phyloP scores from a whole-genome alignment of 306 rosid genomes.

The Castanea mollissima region DNA sequence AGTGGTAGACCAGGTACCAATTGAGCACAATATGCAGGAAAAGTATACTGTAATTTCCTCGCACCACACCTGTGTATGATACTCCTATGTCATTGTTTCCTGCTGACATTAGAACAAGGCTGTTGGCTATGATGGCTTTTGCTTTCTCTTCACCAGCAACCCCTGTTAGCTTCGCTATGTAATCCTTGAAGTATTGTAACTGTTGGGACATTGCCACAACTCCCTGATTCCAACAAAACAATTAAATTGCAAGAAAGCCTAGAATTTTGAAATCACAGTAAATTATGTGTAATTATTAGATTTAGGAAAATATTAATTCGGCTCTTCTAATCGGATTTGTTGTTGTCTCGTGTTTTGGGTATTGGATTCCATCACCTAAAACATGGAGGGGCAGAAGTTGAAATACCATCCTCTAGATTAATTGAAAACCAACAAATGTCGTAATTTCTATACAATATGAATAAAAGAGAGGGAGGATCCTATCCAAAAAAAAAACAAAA shows the following conservation, averaged over 20 bases:
- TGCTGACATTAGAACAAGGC: slow-evolving; percentile 22
- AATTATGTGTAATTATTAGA: no score
- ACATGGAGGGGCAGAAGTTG: no score
- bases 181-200: slow-evolving; percentile 19
- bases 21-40: slow-evolving; percentile 12
- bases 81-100: slow-evolving; percentile 47
- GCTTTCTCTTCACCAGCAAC: slow-evolving; percentile 26
- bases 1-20: slow-evolving; percentile 3
- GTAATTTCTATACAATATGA: no score
- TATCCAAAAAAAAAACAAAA: no score
- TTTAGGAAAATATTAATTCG: no score
- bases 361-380: no score
- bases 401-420: no score
- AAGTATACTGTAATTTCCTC: neutral
- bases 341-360: no score
- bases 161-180: slow-evolving; percentile 24
- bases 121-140: slow-evolving; percentile 16
- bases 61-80: neutral
- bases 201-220: slow-evolving; percentile 17
- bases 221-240: slow-evolving; percentile 6
- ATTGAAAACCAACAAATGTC: no score
- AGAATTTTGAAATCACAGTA: no score
- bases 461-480: no score
- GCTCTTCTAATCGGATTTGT: no score
- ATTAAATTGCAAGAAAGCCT: neutral